phyloP scores from a whole-genome alignment of 495 filamentous ascomycete species.

The Xylaria longipes region DNA sequence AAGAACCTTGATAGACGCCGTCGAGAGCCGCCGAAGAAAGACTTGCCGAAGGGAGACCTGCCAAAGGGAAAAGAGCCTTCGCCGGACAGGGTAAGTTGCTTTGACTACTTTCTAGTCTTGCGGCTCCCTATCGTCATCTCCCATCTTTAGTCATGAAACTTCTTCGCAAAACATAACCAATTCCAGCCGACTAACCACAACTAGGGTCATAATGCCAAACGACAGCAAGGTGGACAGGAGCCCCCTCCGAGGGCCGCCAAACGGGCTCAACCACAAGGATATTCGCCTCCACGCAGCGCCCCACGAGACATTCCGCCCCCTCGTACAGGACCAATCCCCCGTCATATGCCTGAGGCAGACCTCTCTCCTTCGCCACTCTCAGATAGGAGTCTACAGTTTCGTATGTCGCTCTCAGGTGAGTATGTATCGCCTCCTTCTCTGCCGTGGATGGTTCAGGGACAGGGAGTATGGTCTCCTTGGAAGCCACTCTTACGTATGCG shows the following conservation, averaged over 20 bases:
- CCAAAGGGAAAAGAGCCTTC: background rate
- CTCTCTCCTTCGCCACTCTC: too few species aligned
- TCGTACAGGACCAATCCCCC: too few species aligned
- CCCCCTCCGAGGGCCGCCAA: background rate
- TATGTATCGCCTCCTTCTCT: too few species aligned
- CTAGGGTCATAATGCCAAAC: background rate
- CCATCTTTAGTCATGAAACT: background rate
- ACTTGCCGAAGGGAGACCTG: background rate
- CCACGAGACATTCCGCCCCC: too few species aligned
- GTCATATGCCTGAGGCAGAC: too few species aligned
- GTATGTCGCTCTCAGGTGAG: too few species aligned
- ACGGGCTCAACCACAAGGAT: background rate
- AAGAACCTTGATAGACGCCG: background rate
- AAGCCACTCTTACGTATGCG: too few species aligned
- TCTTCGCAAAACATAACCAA: background rate
- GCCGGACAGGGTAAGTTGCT: background rate
- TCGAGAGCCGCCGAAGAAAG: background rate
- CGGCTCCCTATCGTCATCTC: background rate
- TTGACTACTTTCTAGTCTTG: background rate
- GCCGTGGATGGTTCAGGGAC: too few species aligned
- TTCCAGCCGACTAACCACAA: background rate
- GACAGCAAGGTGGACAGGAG: too few species aligned
- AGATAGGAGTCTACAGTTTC: too few species aligned
- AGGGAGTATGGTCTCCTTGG: too few species aligned
- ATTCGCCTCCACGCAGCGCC: background rate